Percentiles rank a stretch among this genome's conserved stretches.
Conservation (phyloP, 306 rosid species). For the Medicago ruthenica region DNA sequence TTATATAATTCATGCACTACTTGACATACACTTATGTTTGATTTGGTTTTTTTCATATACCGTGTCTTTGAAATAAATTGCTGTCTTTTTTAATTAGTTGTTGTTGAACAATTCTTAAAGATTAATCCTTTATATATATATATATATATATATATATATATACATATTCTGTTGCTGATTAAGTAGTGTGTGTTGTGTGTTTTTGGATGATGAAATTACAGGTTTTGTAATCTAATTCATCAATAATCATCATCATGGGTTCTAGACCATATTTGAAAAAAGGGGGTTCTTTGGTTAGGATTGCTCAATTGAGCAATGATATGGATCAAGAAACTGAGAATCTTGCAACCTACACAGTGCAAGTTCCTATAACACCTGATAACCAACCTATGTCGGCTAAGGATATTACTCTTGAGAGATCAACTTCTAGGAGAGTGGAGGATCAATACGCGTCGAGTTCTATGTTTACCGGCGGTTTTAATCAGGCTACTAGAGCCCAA, state of each 20-base stretch:
- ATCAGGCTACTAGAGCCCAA: conserved; percentile 63
- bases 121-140: conserved; percentile 31
- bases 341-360: conserved; percentile 59
- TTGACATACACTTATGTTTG: conserved; percentile 2
- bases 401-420: conserved; percentile 60
- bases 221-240: conserved; percentile 29
- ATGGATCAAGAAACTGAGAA: conserved; percentile 51
- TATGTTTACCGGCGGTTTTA: conserved; percentile 72
- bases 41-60: background rate
- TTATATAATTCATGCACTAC: conserved; percentile 17
- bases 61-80: background rate
- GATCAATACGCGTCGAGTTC: conserved; percentile 74
- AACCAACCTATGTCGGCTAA: conserved; percentile 56
- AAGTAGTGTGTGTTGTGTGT: conserved; percentile 23
- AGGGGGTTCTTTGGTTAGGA: conserved; percentile 46
- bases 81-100: background rate
- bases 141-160: too few relatives aligned
- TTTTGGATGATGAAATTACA: conserved; percentile 38
- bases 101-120: conserved; percentile 38
- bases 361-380: conserved; percentile 75
- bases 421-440: conserved; percentile 64
- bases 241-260: conserved; percentile 38
- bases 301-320: conserved; percentile 54
- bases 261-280: conserved; percentile 44
- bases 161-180: conserved; percentile 20